Conservation (phyloP, 169 alveolate genomes). For the Haemoproteus tartakovskyi region DNA sequence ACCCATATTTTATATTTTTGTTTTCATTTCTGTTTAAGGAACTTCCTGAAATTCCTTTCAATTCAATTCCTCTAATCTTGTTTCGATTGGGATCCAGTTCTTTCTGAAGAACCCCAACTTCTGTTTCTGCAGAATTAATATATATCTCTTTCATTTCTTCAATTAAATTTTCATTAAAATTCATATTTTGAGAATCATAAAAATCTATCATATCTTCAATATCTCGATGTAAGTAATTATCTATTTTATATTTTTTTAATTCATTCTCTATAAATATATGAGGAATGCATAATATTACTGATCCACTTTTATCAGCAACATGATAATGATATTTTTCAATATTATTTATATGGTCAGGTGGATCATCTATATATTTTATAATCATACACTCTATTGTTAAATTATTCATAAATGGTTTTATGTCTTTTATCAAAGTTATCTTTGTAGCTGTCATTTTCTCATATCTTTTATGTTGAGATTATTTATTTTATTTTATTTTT, state of each 20-base stretch:
- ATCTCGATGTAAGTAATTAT: constrained; percentile 6
- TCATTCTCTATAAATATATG: constrained; percentile 73
- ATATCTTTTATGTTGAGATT: too few species aligned
- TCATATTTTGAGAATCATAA: constrained; percentile 33
- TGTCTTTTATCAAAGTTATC: constrained; percentile 41
- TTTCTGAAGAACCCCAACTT: too few species aligned
- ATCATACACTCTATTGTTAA: constrained; percentile 69
- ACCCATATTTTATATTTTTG: too few species aligned
- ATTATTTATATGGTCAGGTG: constrained; percentile 77
- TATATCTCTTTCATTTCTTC: too few species aligned
- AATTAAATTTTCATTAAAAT: constrained; percentile 30
- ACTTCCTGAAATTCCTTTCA: too few species aligned
- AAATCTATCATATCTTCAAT: constrained; percentile 66
- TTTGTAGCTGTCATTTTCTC: constrained; percentile 12
- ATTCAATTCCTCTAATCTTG: too few species aligned
- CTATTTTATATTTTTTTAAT: constrained; percentile 17
- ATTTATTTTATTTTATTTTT: not conserved
- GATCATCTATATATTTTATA: constrained; percentile 74
- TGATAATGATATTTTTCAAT: constrained; percentile 69
- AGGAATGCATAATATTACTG: constrained; percentile 73
- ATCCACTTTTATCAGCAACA: constrained; percentile 73
- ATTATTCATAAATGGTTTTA: constrained; percentile 72
- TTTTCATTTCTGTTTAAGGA: too few species aligned
- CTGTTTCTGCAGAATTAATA: too few species aligned
- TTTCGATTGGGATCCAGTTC: too few species aligned